Evolutionary conservation across 768 basidiomycete species (phyloP), one percentile per base, ranked within the genome.

Genomic region (Arthromyces matolae): DNA sequence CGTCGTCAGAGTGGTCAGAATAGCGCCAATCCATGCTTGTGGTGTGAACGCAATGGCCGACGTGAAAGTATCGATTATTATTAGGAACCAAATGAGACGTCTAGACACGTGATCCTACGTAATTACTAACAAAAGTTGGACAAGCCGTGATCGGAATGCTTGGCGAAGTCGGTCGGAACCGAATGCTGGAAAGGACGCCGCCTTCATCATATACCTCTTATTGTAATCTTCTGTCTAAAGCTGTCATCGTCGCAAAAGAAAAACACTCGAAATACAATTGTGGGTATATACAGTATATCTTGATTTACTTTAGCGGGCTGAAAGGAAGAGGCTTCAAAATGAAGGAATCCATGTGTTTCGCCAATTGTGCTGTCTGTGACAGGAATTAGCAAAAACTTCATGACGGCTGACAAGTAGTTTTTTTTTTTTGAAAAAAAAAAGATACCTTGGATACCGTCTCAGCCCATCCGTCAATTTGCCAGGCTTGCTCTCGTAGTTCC

Each of bases 401-500:
- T 27, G 31, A 44, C 35, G 42, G 35, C 27, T 56, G 32, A 45
- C 44, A 16, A 18, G 25, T 42, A n/a, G n/a, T n/a, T n/a, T n/a
- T n/a, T n/a, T n/a, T n/a, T n/a, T n/a, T n/a, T n/a, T n/a, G n/a
- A 34, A 8, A 18, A 18, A 24, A 23, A 23, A 20, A 25, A 56
- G 73, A 53, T 55, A 84, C 93, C 84, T 94, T 92, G 52, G 85
- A 83, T 27, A 95, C 93, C 0, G 93, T 95, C 65, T 90, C 89
- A 35, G 89, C 87, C 95, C 95, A 99, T 4, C 92, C 93, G 52
- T 94, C 91, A 56, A 92, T 76, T 59, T 89, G 80, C 95, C 95
- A 99, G 19, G 93, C 93, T 64, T 84, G 80, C 66, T 95, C 89
- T 33, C 95, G 78, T 34, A 75, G 82, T 55, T 88, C 83, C 67